Conservation (phyloP, 192 early-diverging fungal species). For the Backusella luteola region DNA sequence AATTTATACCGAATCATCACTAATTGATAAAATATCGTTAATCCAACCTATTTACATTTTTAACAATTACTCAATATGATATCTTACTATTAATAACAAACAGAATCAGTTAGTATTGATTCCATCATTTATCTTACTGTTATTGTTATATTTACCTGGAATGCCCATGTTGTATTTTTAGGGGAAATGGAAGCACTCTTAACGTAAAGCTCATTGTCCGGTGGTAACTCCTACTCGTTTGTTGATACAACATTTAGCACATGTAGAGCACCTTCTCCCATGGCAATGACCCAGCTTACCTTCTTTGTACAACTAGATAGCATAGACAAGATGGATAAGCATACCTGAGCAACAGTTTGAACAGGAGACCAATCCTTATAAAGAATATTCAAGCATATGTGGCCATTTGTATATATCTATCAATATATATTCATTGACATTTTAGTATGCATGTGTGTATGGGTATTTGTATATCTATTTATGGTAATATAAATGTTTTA, state of each 20-base stretch:
- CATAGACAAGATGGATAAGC: slow-evolving; percentile 91
- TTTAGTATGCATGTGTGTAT: not conserved
- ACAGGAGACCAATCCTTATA: slow-evolving; percentile 95
- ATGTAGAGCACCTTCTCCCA: not conserved
- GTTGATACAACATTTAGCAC: not conserved
- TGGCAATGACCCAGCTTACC: slow-evolving; percentile 26
- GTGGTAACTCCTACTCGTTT: slow-evolving; percentile 46
- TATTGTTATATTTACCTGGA: slow-evolving; percentile 35
- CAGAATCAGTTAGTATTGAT: not conserved
- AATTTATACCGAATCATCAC: not conserved
- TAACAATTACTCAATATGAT: not conserved
- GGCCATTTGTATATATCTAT: slow-evolving; percentile 86
- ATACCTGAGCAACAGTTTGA: slow-evolving; percentile 85
- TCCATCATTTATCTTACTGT: not conserved
- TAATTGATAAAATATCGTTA: not conserved
- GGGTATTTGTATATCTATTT: not conserved
- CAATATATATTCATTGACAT: not conserved
- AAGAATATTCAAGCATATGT: slow-evolving; percentile 94
- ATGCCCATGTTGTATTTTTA: slow-evolving; percentile 61
- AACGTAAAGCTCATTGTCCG: slow-evolving; percentile 56
- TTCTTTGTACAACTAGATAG: slow-evolving; percentile 82
- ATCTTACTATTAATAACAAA: slow-evolving; percentile 4
- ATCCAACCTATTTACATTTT: not conserved
- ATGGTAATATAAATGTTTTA: not conserved
- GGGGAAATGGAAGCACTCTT: slow-evolving; percentile 51